Evolutionary conservation across 1,284 basidiomycete genomes (phyloP), one percentile per base, ranked within the genome.

Genomic region (Apiotrichum siamense): DNA sequence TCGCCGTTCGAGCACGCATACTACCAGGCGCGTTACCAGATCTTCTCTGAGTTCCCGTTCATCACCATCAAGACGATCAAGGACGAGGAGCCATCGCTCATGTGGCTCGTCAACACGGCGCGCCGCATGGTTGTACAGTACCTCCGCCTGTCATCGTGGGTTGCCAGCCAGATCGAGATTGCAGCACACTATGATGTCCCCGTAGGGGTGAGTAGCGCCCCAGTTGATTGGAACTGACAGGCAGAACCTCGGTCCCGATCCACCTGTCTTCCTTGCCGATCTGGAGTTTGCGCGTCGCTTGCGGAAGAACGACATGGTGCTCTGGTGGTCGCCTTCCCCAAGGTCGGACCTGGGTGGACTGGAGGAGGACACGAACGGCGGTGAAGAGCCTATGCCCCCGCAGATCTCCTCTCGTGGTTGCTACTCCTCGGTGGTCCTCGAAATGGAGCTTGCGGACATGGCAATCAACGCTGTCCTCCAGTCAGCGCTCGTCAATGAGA

Each of bases 321-420:
- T 98, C 2, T 99, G 96, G 96, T 99, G 96, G 96, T 94, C 94
- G 4, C 80, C 86, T 1, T 82, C 84, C 4, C 83, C 87, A 31
- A 80, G 81, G n/a, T 93, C 96, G 4, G 96, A 98, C 73, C 79
- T 98, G 0, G 96, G 96, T 37, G 96, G 96, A 2, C 81, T 86
- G 43, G 92, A 99, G 68, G 83, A 89, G 44, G 96, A 98, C 69
- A 80, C 81, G 37, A 80, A 87, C 44, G 81, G 82, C 1, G 64
- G 69, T 39, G 90, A 92, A 57, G 88, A 90, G 44, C 76, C 91
- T n/a, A 81, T 83, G 6, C 84, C 83, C 49, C 87, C 89, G 0
- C 92, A 96, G 61, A 91, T 97, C 70, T 79, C 84, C 37, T 81
- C 83, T 0, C 82, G 88, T 2, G 96, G 96, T 0, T 85, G 85